Percentiles rank a stretch among this genome's conserved stretches.
Conservation (phyloP, 306 rosid species). For the Malus orientalis region DNA sequence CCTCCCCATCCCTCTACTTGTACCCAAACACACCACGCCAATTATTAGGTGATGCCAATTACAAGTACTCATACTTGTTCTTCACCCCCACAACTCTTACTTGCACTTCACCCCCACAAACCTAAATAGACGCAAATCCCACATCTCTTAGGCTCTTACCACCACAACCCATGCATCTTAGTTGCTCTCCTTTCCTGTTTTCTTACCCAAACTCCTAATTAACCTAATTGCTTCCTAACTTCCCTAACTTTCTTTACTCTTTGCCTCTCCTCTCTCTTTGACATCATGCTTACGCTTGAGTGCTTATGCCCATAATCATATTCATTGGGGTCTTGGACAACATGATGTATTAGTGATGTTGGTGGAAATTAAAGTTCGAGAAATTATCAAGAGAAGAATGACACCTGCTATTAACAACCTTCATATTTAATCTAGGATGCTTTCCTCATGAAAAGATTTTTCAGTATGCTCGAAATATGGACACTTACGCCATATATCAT, state of each 20-base stretch:
- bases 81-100: background rate
- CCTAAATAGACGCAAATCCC: slow-evolving; percentile 21
- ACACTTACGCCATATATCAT: too few relatives aligned
- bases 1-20: background rate
- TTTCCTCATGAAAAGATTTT: too few relatives aligned
- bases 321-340: background rate
- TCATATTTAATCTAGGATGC: background rate
- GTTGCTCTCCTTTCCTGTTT: slow-evolving; percentile 1
- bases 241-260: slow-evolving; percentile 13
- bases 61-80: background rate
- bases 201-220: slow-evolving; percentile 12
- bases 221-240: slow-evolving; percentile 23
- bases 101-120: background rate
- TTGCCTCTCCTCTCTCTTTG: background rate
- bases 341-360: background rate
- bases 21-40: slow-evolving; percentile 24
- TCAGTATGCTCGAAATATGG: too few relatives aligned
- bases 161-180: background rate
- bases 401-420: background rate
- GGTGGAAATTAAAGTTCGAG: background rate
- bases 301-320: background rate
- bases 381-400: background rate
- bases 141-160: slow-evolving; percentile 2
- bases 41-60: slow-evolving; percentile 4
- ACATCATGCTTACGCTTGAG: background rate